phyloP scores from a whole-genome alignment of 805 yeast genomes.

The Candida hungchunana region DNA sequence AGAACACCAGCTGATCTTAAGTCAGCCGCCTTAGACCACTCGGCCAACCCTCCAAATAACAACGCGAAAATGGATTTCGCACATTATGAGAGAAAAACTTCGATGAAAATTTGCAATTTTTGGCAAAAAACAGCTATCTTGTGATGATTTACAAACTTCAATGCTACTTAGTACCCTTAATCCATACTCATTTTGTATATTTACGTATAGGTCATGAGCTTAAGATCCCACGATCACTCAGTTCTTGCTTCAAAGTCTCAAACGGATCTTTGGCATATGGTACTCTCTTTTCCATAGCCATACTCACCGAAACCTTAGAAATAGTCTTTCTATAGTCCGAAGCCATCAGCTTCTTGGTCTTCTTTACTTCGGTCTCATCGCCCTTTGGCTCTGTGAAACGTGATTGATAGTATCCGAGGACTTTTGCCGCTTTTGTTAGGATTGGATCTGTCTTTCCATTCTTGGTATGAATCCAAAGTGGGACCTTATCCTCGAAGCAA shows the following conservation, averaged over 20 bases:
- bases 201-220: neutral
- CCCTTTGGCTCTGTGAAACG: neutral
- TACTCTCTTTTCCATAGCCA: slow-evolving; percentile 28
- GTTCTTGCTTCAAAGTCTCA: slow-evolving; percentile 28
- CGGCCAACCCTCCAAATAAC: slow-evolving; percentile 21
- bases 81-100: neutral
- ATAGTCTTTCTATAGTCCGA: slow-evolving; percentile 22
- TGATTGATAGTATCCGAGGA: slow-evolving; percentile 17
- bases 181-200: neutral
- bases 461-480: slow-evolving; percentile 6
- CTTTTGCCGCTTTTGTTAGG: slow-evolving; percentile 5
- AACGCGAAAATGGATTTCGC: neutral
- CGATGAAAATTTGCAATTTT: neutral
- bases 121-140: neutral
- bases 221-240: slow-evolving; percentile 22
- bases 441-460: neutral
- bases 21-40: slow-evolving; percentile 25
- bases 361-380: slow-evolving; percentile 1
- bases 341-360: slow-evolving; percentile 7
- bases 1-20: slow-evolving; percentile 22
- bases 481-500: slow-evolving; percentile 7
- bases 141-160: neutral
- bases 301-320: slow-evolving; percentile 25
- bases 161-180: too few relatives aligned
- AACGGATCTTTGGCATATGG: slow-evolving; percentile 31